These are phyloP conservation scores for Exserohilum rostratum DNA, from an alignment of 2,329 filamentous ascomycete species.

Conservation along the genomic window DNA sequence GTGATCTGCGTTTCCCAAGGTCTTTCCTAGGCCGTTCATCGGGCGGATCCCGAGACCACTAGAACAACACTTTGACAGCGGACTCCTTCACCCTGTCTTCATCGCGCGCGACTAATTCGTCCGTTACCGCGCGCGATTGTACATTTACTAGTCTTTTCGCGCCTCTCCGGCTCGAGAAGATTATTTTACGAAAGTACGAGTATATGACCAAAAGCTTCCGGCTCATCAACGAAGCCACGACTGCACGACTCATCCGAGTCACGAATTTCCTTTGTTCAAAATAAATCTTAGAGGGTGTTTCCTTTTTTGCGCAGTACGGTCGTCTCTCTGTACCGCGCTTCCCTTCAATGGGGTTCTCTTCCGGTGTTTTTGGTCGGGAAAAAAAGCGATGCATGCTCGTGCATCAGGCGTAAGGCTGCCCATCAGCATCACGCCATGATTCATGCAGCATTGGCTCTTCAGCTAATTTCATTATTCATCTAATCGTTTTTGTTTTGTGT, in stretches of 20 bases:
- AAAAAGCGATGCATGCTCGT: slow-evolving; percentile 13
- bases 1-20: slow-evolving; percentile 45
- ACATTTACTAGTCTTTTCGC: slow-evolving; percentile 35
- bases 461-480: slow-evolving; percentile 33
- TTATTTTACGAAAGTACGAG: slow-evolving; percentile 46
- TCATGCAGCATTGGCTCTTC: slow-evolving; percentile 41
- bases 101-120: slow-evolving; percentile 36
- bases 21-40: slow-evolving; percentile 42
- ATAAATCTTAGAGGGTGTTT: slow-evolving; percentile 31
- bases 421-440: slow-evolving; percentile 28
- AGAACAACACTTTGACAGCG: slow-evolving; percentile 11
- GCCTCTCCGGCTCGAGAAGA: slow-evolving; percentile 14
- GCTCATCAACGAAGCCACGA: slow-evolving; percentile 40
- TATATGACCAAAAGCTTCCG: slow-evolving; percentile 41
- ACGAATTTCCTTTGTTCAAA: slow-evolving; percentile 47
- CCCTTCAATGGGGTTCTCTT: slow-evolving; percentile 29
- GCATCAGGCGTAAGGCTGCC: slow-evolving; percentile 24
- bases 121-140: slow-evolving; percentile 33
- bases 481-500: slow-evolving; percentile 22
- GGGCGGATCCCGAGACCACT: slow-evolving; percentile 34
- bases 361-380: slow-evolving; percentile 18
- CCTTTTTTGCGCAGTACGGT: slow-evolving; percentile 18
- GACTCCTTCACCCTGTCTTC: slow-evolving; percentile 30
- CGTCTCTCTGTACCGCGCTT: slow-evolving; percentile 17
- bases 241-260: slow-evolving; percentile 29